Base-by-base conservation (phyloP, 192 early-diverging fungal species). In the Entrophospora sp. region DNA sequence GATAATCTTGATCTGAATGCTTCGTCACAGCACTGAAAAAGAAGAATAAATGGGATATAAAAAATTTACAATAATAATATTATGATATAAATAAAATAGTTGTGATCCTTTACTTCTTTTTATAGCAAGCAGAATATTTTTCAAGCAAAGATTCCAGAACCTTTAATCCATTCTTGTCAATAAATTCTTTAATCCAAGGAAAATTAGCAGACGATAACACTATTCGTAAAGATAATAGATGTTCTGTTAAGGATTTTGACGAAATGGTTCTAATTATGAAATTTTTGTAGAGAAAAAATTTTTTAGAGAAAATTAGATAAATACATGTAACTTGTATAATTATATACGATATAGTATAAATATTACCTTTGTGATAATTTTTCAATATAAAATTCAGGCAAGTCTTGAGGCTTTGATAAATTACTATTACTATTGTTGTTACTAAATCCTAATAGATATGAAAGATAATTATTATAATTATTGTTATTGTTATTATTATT, bases 111-210 rank as follows among this genome's bases (percentile, higher is more conserved):
- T 63, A 71, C n/a, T 72, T 68, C 52, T 73, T 73, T 63, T 76
- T 73, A 59, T 73, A 69, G 36, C 71, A 68, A 5, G 67, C 38
- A 5, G 68, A 72, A 52, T 72, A 16, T 36, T 71, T 77, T 8
- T 83, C 78, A 16, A 83, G 36, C 1, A 81, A 74, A 45, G 16
- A 66, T 49, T 81, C 82, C 36, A 83, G 36, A 8, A 78, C 79
- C 40, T 67, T 36, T n/a, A 83, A 72, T n/a, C 82, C 82, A 18
- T 70, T 44, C 20, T 55, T 36, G 27, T 74, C 68, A 28, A 83
- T 56, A 61, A 83, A 83, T 51, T 73, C 66, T 12, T 76, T 69
- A 14, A 80, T 79, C 81, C 81, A 83, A 5, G 73, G 73, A 20
- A 79, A 16, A 13, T 76, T 72, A 20, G 70, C 77, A 2, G 76